Percentiles rank a stretch among this genome's conserved stretches.
phyloP scores from a whole-genome alignment of 768 basidiomycete genomes.

The Lactarius sanguifluus region DNA sequence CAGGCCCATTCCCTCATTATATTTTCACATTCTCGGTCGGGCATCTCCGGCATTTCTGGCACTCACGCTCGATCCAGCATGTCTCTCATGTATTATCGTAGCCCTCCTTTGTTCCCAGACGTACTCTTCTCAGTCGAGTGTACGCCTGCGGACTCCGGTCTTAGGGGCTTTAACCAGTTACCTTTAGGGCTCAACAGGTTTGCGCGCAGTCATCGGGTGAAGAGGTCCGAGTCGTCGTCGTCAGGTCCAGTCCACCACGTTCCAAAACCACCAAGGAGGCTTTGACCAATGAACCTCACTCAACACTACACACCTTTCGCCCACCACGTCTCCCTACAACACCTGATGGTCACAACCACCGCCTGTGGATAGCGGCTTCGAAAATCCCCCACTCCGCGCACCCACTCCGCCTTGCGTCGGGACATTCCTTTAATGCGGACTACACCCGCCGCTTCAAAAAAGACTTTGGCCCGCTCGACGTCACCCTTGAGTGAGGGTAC shows the following conservation, averaged over 20 bases:
- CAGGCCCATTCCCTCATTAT: background rate
- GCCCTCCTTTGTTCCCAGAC: background rate
- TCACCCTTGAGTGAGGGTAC: background rate
- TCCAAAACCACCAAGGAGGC: background rate
- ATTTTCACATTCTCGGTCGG: background rate
- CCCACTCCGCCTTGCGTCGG: background rate
- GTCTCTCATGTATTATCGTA: background rate
- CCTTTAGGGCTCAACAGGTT: background rate
- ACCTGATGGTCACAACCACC: background rate
- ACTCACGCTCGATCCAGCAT: background rate
- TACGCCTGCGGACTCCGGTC: background rate
- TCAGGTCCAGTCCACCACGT: background rate
- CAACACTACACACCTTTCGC: background rate
- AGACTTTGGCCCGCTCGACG: background rate
- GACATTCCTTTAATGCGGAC: background rate
- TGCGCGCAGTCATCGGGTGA: background rate
- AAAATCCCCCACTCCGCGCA: background rate
- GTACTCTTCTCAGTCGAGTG: background rate
- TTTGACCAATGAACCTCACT: background rate
- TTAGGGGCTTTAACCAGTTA: background rate
- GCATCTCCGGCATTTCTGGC: background rate
- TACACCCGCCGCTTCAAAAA: background rate
- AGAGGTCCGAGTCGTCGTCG: background rate
- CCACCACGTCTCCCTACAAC: background rate
- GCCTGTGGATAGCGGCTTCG: background rate